Percentiles rank a stretch among this genome's conserved stretches.
phyloP scores from a whole-genome alignment of 2,329 filamentous ascomycete species.

The Mariannaea sp. region DNA sequence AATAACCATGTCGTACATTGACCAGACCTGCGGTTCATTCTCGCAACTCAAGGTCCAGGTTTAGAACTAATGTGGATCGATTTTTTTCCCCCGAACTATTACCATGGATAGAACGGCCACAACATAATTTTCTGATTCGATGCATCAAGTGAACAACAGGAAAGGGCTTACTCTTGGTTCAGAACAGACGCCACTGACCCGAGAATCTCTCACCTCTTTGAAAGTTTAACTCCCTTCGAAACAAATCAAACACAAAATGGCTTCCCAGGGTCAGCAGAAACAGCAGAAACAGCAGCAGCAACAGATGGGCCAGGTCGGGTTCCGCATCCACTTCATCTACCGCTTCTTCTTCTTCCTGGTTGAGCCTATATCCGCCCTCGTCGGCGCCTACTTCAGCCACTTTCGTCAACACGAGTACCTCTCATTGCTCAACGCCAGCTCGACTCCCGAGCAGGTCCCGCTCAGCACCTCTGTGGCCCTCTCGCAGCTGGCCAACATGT shows the following conservation, averaged over 20 bases:
- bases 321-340: slow-evolving; percentile 65
- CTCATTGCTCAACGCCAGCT: slow-evolving; percentile 61
- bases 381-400: slow-evolving; percentile 58
- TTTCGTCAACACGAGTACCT: slow-evolving; percentile 63
- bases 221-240: neutral
- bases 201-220: neutral
- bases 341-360: slow-evolving; percentile 75
- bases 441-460: slow-evolving; percentile 53
- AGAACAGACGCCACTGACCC: too few species aligned
- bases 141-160: too few species aligned
- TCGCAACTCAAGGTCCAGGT: too few species aligned
- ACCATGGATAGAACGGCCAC: too few species aligned
- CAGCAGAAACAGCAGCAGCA: neutral
- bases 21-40: too few species aligned
- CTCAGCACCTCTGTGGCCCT: slow-evolving; percentile 68
- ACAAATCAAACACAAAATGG: slow-evolving; percentile 30
- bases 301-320: slow-evolving; percentile 36
- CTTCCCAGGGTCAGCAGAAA: too few species aligned
- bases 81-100: too few species aligned
- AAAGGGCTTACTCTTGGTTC: neutral
- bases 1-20: too few species aligned
- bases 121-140: too few species aligned
- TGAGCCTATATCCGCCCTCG: slow-evolving; percentile 63
- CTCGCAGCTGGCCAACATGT: slow-evolving; percentile 78
- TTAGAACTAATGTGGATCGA: too few species aligned